Evolutionary conservation across 352 stramenopile species (phyloP).

Genomic region (Hyaloperonospora arabidopsidis): DNA sequence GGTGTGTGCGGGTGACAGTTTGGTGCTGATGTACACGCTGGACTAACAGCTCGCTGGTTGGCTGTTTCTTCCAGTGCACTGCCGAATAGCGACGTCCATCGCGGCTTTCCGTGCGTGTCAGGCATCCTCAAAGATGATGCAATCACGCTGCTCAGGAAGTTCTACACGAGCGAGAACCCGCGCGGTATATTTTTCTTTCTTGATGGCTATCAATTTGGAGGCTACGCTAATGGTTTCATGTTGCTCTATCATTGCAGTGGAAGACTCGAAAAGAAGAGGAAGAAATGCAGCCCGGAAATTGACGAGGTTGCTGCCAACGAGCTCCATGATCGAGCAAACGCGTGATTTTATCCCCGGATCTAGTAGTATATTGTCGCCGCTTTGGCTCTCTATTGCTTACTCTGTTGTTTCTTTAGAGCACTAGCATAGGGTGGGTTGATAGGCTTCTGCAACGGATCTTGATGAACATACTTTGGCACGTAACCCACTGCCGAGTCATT

Average conservation of each 20-base stretch:
- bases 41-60: background rate
- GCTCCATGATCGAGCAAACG: constrained; percentile 4
- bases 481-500: constrained; percentile 5
- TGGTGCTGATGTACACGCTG: too few species aligned
- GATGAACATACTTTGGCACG: constrained; percentile 44
- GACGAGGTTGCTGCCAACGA: constrained; percentile 3
- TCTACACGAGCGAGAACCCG: constrained; percentile 87
- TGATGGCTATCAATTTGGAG: too few species aligned
- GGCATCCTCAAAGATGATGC: constrained; percentile 83
- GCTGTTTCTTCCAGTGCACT: constrained; percentile 24
- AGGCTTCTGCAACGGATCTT: constrained; percentile 73
- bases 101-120: constrained; percentile 52
- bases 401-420: constrained; percentile 49
- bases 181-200: constrained; percentile 36
- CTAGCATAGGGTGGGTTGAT: constrained; percentile 84
- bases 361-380: constrained; percentile 5
- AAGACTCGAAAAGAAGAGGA: constrained; percentile 78
- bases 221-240: background rate
- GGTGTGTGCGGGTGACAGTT: constrained; percentile 17
- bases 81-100: constrained; percentile 36
- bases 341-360: constrained; percentile 6
- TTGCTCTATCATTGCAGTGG: constrained; percentile 35
- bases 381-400: constrained; percentile 20
- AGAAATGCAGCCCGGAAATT: constrained; percentile 27
- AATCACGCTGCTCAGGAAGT: constrained; percentile 74